Evolutionary conservation across 2,329 filamentous ascomycete species (phyloP).

Genomic region (Verticillium dahliae): DNA sequence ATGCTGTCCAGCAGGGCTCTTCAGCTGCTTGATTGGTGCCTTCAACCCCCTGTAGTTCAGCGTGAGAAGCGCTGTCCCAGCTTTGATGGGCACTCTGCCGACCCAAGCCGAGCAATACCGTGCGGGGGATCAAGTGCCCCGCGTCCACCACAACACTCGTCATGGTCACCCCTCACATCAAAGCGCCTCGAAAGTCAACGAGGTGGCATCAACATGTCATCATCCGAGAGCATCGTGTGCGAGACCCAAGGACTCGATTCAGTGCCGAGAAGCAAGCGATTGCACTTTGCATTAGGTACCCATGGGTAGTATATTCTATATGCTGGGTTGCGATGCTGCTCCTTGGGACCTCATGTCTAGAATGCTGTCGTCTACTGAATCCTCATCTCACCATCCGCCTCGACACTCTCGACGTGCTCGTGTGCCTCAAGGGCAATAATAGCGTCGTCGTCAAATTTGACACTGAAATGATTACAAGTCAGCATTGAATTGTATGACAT

Average conservation of each 20-base stretch:
- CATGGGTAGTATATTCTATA: neutral
- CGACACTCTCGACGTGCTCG: constrained; percentile 68
- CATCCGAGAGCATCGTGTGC: neutral
- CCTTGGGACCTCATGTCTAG: neutral
- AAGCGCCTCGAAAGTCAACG: neutral
- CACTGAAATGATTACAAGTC: constrained; percentile 40
- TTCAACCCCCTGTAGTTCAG: neutral
- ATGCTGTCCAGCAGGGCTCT: neutral
- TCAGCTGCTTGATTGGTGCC: neutral
- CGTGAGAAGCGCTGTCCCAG: neutral
- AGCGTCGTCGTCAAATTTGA: constrained; percentile 62
- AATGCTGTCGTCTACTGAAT: constrained; percentile 53
- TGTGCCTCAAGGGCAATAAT: constrained; percentile 60
- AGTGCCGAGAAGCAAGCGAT: no score
- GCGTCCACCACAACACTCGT: neutral
- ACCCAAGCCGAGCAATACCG: neutral
- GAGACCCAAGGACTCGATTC: neutral
- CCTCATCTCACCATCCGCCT: constrained; percentile 63
- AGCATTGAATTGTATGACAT: neutral
- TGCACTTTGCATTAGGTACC: no score
- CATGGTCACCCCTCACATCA: neutral
- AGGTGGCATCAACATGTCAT: neutral
- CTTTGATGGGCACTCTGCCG: neutral
- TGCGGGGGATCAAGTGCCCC: neutral
- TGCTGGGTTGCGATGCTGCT: neutral